Conservation (phyloP, 2,329 filamentous ascomycete species). For the Aspergillus quadricinctus region DNA sequence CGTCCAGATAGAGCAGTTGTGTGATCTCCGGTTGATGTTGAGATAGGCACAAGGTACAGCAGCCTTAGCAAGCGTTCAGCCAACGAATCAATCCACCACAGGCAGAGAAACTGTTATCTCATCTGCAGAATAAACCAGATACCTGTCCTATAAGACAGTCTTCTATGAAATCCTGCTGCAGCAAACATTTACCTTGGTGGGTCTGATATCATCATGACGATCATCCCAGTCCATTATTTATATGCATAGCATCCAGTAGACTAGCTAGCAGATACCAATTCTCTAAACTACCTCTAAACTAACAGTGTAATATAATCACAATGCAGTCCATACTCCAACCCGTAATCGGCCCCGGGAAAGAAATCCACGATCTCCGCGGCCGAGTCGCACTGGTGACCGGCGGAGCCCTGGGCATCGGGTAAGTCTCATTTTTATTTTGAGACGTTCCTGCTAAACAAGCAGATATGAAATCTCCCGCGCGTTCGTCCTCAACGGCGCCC, state of each 20-base stretch:
- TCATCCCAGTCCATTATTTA: not conserved
- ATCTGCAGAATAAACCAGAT: not conserved
- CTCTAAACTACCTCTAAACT: no score
- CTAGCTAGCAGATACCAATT: no score
- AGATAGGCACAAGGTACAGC: no score
- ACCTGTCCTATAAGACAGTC: not conserved
- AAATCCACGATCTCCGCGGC: slow-evolving; percentile 33
- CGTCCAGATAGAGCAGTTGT: no score
- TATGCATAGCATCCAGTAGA: not conserved
- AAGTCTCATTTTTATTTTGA: not conserved
- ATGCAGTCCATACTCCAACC: slow-evolving; percentile 27
- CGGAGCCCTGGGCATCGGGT: slow-evolving; percentile 39
- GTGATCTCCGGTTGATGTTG: no score
- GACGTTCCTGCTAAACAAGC: not conserved
- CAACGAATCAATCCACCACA: not conserved
- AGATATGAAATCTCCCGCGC: slow-evolving; percentile 9
- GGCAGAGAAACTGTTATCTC: not conserved
- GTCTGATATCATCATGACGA: not conserved
- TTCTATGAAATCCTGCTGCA: not conserved
- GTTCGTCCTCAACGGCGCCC: slow-evolving; percentile 3
- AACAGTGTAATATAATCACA: not conserved
- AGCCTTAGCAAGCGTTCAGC: no score
- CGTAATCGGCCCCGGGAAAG: slow-evolving; percentile 33
- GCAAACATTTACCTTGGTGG: not conserved
- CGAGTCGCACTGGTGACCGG: slow-evolving; percentile 38